Conservation (phyloP, 2,329 filamentous ascomycete species). For the Knufia petricola region DNA sequence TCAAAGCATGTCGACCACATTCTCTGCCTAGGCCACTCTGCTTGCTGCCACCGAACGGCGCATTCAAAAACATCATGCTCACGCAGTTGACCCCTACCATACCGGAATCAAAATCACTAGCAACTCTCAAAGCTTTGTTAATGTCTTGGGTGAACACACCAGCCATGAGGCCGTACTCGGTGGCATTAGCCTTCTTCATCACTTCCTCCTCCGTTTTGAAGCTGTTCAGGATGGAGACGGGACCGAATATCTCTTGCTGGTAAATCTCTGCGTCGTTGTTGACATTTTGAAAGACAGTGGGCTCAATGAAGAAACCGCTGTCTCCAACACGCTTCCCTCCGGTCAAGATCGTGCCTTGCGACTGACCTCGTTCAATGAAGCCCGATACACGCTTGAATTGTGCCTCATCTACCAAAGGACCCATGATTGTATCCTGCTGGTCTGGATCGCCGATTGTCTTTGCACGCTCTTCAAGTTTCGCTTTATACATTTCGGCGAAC, state of each 20-base stretch:
- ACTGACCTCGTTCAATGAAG: slow-evolving; percentile 33
- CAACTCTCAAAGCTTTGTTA: slow-evolving; percentile 31
- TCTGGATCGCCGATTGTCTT: slow-evolving; percentile 30
- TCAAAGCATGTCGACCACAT: slow-evolving; percentile 29
- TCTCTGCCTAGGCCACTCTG: slow-evolving; percentile 43
- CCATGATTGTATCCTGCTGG: slow-evolving; percentile 30
- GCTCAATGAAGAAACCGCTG: slow-evolving; percentile 29
- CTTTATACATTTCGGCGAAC: slow-evolving; percentile 2
- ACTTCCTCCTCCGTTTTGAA: slow-evolving; percentile 32
- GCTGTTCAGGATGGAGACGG: slow-evolving; percentile 30
- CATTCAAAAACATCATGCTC: slow-evolving; percentile 29
- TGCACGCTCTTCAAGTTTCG: neutral
- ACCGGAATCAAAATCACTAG: slow-evolving; percentile 32
- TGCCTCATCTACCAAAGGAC: slow-evolving; percentile 34
- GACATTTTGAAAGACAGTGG: slow-evolving; percentile 29
- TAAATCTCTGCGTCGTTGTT: slow-evolving; percentile 27
- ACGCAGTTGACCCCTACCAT: slow-evolving; percentile 37
- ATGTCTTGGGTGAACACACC: slow-evolving; percentile 34
- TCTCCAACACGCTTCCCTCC: slow-evolving; percentile 24
- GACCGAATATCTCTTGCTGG: slow-evolving; percentile 35
- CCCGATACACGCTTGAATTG: slow-evolving; percentile 34
- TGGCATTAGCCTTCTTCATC: slow-evolving; percentile 29
- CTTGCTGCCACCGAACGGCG: slow-evolving; percentile 36
- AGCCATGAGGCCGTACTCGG: slow-evolving; percentile 32
- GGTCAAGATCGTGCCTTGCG: slow-evolving; percentile 30